Percentiles rank a stretch among this genome's conserved stretches.
phyloP scores from a whole-genome alignment of 2,329 filamentous ascomycete species.

The Arthrinium phaeospermum region DNA sequence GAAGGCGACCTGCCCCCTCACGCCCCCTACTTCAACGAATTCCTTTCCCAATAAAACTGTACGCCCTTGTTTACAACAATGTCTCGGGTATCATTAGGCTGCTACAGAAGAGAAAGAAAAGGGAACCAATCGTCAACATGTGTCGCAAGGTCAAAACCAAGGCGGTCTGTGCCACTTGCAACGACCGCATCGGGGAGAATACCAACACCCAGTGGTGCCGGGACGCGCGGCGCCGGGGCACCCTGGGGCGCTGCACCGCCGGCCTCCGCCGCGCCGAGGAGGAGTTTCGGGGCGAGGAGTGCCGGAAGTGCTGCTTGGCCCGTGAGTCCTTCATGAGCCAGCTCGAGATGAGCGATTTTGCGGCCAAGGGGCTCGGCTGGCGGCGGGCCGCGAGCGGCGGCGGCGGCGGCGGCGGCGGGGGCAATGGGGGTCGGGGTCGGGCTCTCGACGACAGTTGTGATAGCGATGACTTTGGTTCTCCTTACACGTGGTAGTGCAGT shows the following conservation, averaged over 20 bases:
- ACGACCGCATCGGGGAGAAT: conserved; percentile 25
- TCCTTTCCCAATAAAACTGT: too few species aligned
- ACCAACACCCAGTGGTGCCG: conserved; percentile 27
- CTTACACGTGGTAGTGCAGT: conserved; percentile 18
- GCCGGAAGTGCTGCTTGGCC: conserved; percentile 23
- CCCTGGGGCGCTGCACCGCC: conserved; percentile 26
- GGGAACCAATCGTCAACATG: conserved; percentile 20
- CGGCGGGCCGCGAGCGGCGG: conserved; percentile 7
- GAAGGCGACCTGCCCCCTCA: background rate
- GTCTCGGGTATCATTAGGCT: background rate
- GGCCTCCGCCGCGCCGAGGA: conserved; percentile 26
- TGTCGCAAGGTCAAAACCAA: conserved; percentile 27
- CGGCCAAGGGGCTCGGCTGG: conserved; percentile 26
- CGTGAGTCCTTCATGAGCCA: conserved; percentile 25
- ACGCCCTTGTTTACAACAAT: background rate
- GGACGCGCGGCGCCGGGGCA: conserved; percentile 23
- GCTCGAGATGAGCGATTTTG: conserved; percentile 26
- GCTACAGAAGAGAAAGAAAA: too few species aligned
- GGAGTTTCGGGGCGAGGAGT: conserved; percentile 29
- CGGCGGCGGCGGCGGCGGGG: background rate
- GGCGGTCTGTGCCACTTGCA: conserved; percentile 27
- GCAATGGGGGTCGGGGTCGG: background rate
- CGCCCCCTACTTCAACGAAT: background rate
- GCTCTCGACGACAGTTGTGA: conserved; percentile 21
- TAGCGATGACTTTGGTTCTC: conserved; percentile 15